These are phyloP conservation scores for Adansonia digitata DNA, from an alignment of 345 rosid species.

Conservation along the genomic window DNA sequence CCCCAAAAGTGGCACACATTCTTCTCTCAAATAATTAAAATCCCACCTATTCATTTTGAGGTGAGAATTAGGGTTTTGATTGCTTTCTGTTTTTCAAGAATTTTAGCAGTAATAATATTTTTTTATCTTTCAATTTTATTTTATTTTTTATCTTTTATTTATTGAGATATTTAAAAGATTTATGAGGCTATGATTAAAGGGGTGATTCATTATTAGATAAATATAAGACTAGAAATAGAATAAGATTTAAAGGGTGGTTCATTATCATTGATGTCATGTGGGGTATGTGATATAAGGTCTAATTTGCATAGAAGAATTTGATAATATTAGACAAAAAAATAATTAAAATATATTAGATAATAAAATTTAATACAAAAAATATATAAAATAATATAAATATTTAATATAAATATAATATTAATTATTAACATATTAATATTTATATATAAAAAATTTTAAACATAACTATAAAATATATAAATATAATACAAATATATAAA, in stretches of 20 bases:
- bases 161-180: background rate
- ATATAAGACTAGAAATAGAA: background rate
- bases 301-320: no score
- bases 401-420: no score
- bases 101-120: background rate
- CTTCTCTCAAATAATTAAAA: slow-evolving; percentile 41
- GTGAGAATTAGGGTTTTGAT: background rate
- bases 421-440: no score
- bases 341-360: no score
- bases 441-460: no score
- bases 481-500: no score
- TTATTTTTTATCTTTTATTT: background rate
- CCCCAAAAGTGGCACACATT: slow-evolving; percentile 54
- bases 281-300: background rate
- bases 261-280: no score
- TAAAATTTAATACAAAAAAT: no score
- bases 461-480: no score
- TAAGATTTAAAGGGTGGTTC: no score
- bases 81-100: slow-evolving; percentile 1
- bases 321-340: no score
- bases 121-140: background rate
- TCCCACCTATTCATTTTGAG: slow-evolving; percentile 14
- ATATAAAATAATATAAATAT: no score
- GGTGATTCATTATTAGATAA: background rate
- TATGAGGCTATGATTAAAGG: slow-evolving; percentile 20